Evolutionary conservation across 2,329 filamentous ascomycete species (phyloP).

Genomic region (Setomelanomma holmii): DNA sequence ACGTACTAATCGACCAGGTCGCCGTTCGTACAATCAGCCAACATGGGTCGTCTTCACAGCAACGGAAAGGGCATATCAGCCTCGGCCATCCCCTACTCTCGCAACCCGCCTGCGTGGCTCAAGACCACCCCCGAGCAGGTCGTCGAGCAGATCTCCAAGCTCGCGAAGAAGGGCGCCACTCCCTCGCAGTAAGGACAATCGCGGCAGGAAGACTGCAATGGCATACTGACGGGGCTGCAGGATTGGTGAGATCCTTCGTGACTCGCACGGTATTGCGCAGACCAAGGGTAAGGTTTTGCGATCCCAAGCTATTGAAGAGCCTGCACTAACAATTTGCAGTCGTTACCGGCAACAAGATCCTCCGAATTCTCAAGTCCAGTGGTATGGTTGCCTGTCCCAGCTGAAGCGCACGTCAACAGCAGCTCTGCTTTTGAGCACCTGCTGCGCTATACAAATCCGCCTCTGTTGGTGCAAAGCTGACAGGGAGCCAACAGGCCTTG

Average conservation of each 20-base stretch:
- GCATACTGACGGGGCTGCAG: conserved; percentile 22
- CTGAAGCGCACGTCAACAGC: conserved; percentile 51
- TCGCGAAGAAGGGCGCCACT: conserved; percentile 98
- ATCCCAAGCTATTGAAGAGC: background rate
- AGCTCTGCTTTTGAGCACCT: conserved; percentile 41
- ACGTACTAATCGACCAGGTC: conserved; percentile 34
- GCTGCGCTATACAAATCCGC: conserved; percentile 76
- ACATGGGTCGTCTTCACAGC: conserved; percentile 97
- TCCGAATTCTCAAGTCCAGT: conserved; percentile 96
- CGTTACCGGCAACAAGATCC: conserved; percentile 92
- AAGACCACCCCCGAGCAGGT: conserved; percentile 99
- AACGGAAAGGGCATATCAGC: conserved; percentile 99
- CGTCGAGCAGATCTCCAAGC: conserved; percentile 98
- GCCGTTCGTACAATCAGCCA: conserved; percentile 49
- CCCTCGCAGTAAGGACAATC: conserved; percentile 71
- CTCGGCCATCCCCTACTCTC: conserved; percentile 96
- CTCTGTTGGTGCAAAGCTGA: conserved; percentile 48
- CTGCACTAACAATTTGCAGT: conserved; percentile 49
- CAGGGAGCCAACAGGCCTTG: conserved; percentile 74
- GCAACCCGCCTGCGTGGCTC: conserved; percentile 90
- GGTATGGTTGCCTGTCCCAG: conserved; percentile 72
- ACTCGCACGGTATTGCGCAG: conserved; percentile 97
- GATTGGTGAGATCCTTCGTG: conserved; percentile 98
- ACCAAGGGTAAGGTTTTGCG: conserved; percentile 79
- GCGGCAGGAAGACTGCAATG: background rate